Evolutionary conservation across 1,139 yeast genomes (phyloP), one percentile per base, ranked within the genome.

Genomic region (Blastobotrys apis): DNA sequence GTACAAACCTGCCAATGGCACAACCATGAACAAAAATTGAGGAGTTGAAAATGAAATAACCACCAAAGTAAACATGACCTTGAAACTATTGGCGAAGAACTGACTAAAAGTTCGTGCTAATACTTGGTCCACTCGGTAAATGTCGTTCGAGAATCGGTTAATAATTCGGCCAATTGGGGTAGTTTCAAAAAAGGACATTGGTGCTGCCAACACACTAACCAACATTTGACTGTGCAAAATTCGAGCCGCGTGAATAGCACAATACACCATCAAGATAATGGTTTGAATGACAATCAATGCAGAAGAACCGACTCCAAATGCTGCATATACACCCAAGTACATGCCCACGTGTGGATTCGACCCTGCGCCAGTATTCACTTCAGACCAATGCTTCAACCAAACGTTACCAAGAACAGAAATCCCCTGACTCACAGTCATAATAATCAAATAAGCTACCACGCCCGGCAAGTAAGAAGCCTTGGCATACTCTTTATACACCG

Each of bases 361-460:
- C 20, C 92, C 94, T 36, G 69, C 63, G 37, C 65, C 69, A 3
- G 88, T 74, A 61, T 92, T 92, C 30, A 84, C 78, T 62, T 92
- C 98, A 8, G 97, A 87, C 98, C 98, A 94, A 63, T 87, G 90
- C 63, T 92, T 92, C 59, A 92, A 77, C 98, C 98, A 92, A 43
- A 92, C 76, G 60, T 82, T 87, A 36, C 90, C 75, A 40, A 69
- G 64, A 36, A 81, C 85, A 47, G 80, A 75, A 37, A 84, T 63
- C 17, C 76, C 67, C 75, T 81, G 84, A 1, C 88, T 74, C 5
- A 69, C 40, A 17, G 82, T 58, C 35, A 66, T 49, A 42, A 66
- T 53, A 10, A 63, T 45, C 46, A 86, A 59, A 59, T 81, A 80
- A 3, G 81, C 54, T 0, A 70, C 31, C 15, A 90, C 95, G 53